Evolutionary conservation across 306 rosid species (phyloP), one percentile per base, ranked within the genome.

Genomic region (Ceratonia siliqua): DNA sequence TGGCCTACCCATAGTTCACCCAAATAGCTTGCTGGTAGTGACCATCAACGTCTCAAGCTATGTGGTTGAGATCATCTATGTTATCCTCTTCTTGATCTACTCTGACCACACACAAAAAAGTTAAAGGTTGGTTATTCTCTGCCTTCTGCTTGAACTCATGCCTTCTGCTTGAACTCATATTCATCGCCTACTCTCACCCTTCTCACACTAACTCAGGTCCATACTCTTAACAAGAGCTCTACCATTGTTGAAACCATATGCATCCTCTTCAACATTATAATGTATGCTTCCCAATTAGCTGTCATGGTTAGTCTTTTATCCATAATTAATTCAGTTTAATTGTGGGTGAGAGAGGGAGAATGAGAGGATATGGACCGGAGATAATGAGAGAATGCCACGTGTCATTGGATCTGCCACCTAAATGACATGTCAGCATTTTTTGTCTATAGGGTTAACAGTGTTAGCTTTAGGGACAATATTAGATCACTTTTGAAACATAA

Each of bases 251-350:
- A 98, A 62, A 68, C 85, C 49, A 52, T 83, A 1, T 80, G 90
- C 79, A 84, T 89, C 15, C 32, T 88, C 48, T 89, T 84, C 81
- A 95, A 89, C 88, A 80, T 92, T 65, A 85, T 90, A 96, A 95
- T 95, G 98, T 95, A 89, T 45, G 99, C 97, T 64, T 64, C 99
- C 0, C 98, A 98, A 1, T 75, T 95, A 53, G 28, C 93, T 0
- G 62, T 95, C 76, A 95, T 95, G 90, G 98, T 94, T 0, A 50
- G 72, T 81, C n/a, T n/a, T n/a, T n/a, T n/a, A n/a, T n/a, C n/a
- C n/a, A n/a, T n/a, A n/a, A n/a, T n/a, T n/a, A n/a, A n/a, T n/a
- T n/a, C n/a, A n/a, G n/a, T n/a, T n/a, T n/a, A n/a, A n/a, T n/a
- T n/a, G n/a, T n/a, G n/a, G n/a, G n/a, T n/a, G n/a, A n/a, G n/a